A percentile compares a stretch with the other conserved stretches of the same genome.
Conservation (phyloP, 2,329 filamentous ascomycete genomes). For the Tricladium varicosporioides region DNA sequence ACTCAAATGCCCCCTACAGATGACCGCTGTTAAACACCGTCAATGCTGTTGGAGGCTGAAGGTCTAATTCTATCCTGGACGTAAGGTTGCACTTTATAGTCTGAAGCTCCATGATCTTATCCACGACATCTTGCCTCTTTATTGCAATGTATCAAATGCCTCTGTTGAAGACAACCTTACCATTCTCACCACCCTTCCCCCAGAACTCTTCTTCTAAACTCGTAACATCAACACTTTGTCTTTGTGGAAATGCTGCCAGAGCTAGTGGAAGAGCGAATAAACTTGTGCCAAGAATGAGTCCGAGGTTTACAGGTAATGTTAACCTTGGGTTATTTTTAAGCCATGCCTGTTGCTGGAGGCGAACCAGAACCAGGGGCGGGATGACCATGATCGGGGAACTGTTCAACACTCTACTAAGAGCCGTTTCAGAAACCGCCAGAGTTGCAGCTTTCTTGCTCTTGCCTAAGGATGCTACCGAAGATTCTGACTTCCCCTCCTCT, state of each 20-base stretch:
- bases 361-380: conserved; percentile 81
- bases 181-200: conserved; percentile 72
- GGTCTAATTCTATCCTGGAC: neutral
- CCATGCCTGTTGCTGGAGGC: conserved; percentile 82
- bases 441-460: conserved; percentile 86
- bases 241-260: conserved; percentile 87
- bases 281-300: conserved; percentile 81
- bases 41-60: too few relatives aligned
- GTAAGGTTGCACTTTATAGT: too few relatives aligned
- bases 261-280: conserved; percentile 87
- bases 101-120: neutral
- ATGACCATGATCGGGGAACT: conserved; percentile 97
- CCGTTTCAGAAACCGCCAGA: conserved; percentile 89
- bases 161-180: conserved; percentile 93
- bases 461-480: conserved; percentile 70
- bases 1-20: too few relatives aligned
- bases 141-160: conserved; percentile 60
- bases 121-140: too few relatives aligned
- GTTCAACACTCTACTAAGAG: conserved; percentile 86
- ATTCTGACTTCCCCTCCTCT: conserved; percentile 58
- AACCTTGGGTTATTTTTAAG: conserved; percentile 72
- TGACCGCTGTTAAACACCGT: too few relatives aligned
- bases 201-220: conserved; percentile 85
- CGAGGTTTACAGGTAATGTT: conserved; percentile 81
- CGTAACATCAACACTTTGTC: conserved; percentile 75